Base-by-base conservation (phyloP, 441 rosid species). In the Breynia disticha region DNA sequence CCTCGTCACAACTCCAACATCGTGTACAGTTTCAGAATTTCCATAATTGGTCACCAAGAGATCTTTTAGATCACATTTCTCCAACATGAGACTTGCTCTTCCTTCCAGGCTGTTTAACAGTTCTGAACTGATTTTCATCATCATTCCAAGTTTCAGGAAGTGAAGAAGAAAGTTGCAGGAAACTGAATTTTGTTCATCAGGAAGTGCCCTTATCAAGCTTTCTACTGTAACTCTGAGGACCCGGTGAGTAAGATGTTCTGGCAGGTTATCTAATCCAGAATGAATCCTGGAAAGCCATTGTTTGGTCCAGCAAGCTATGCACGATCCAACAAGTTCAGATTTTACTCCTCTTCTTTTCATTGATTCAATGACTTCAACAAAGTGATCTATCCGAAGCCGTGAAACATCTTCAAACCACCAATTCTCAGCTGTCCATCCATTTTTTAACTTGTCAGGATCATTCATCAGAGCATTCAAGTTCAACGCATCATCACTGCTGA, bases 391-490 rank as follows among this genome's bases (percentile, higher is more conserved):
- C 48, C 78, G 65, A 43, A 83, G 84, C 48, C 37, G 13, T 12
- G 78, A 69, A 44, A 80, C 77, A 52, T 80, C 86, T 61, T 75
- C 81, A 52, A 71, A 68, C 81, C 90, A 80, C 87, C 90, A 80
- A 32, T 71, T 52, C 15, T 71, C 72, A 19, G 54, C 48, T 38
- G 53, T 3, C 7, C 52, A 60, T 59, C 54, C 63, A 1, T 16
- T 41, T 54, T 48, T 57, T 4, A 19, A 55, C 54, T 62, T 53
- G 38, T 51, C 59, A 5, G 22, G 17, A 9, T 55, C 50, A 20
- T 54, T 67, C 16, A 15, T 51, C 5, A 35, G 48, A 62, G 16
- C 37, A 43, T 35, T 51, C 35, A 54, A 43, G 48, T 43, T 12
- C 7, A 43, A 45, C 19, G 57, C 46, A 47, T 59, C 59, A 19